A percentile compares a stretch with the other conserved stretches of the same genome.
Evolutionary conservation across 768 basidiomycete genomes (phyloP).

Genomic region (Pisolithus tinctorius): DNA sequence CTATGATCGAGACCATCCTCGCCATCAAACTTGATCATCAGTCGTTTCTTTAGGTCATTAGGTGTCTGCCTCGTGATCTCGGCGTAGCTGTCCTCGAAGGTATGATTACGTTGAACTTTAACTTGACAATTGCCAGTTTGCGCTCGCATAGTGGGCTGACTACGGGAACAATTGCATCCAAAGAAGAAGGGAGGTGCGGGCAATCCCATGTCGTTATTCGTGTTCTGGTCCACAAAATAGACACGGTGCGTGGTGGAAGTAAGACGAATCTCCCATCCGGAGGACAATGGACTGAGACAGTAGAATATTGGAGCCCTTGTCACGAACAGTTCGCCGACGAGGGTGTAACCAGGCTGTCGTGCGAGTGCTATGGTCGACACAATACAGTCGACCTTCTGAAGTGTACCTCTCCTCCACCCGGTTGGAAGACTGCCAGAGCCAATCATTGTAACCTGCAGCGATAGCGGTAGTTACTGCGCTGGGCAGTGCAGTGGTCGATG

Average conservation of each 20-base stretch:
- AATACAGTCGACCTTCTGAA: conserved; percentile 96
- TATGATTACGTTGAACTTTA: conserved; percentile 95
- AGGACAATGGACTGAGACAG: conserved; percentile 95
- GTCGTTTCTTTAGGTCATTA: conserved; percentile 93
- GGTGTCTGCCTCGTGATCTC: conserved; percentile 99
- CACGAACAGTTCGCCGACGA: conserved; percentile 91
- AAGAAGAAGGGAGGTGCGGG: conserved; percentile 94
- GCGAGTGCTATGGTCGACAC: conserved; percentile 98
- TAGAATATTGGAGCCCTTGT: conserved; percentile 90
- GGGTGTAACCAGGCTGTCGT: conserved; percentile 99
- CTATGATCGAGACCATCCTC: conserved; percentile 99
- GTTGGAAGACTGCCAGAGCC: conserved; percentile 89
- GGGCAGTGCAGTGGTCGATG: conserved; percentile 23
- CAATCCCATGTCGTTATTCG: conserved; percentile 99
- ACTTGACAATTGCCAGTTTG: conserved; percentile 99
- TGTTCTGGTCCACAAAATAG: conserved; percentile 99
- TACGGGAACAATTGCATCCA: conserved; percentile 98
- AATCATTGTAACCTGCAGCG: conserved; percentile 54
- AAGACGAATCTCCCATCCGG: conserved; percentile 99
- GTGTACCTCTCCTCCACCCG: conserved; percentile 99
- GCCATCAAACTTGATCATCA: conserved; percentile 99
- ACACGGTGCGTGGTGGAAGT: conserved; percentile 90
- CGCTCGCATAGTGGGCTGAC: conserved; percentile 95
- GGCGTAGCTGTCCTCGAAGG: conserved; percentile 98
- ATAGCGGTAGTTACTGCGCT: conserved; percentile 41